Conservation (phyloP, 768 basidiomycete genomes). For the Floccularia luteovirens region DNA sequence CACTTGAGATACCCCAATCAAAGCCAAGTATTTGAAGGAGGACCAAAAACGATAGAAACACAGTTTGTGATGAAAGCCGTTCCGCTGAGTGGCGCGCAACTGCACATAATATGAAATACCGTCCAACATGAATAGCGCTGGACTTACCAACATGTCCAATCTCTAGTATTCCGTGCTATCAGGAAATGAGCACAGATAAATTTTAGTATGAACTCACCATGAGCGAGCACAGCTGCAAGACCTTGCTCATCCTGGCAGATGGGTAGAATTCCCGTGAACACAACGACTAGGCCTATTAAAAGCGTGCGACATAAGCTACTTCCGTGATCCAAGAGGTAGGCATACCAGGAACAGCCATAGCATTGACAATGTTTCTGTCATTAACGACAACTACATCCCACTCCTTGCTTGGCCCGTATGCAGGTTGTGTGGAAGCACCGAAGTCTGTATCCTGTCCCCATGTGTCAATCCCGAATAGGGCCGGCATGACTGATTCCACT, state of each 20-base stretch:
- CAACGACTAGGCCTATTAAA: conserved; percentile 59
- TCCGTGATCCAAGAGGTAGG: neutral
- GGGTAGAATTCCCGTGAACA: conserved; percentile 86
- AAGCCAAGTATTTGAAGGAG: conserved; percentile 45
- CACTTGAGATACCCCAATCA: conserved; percentile 43
- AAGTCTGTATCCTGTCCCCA: conserved; percentile 15
- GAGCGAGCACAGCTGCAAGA: conserved; percentile 76
- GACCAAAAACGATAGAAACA: conserved; percentile 31
- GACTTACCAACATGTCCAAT: conserved; percentile 68
- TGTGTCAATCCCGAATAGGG: neutral
- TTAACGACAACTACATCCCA: conserved; percentile 79
- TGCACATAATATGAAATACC: conserved; percentile 3
- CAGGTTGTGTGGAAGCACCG: conserved; percentile 11
- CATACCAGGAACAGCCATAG: conserved; percentile 66
- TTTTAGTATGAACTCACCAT: conserved; percentile 42
- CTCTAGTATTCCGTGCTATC: conserved; percentile 35
- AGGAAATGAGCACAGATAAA: neutral
- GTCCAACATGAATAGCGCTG: neutral
- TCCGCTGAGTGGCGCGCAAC: conserved; percentile 44
- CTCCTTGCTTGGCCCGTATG: conserved; percentile 27
- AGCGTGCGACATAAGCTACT: neutral
- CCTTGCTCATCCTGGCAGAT: conserved; percentile 73
- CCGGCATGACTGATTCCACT: neutral
- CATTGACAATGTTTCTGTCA: conserved; percentile 65
- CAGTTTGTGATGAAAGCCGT: conserved; percentile 37